Evolutionary conservation across 2,329 filamentous ascomycete genomes (phyloP).

Genomic region (Nemania diffusa): DNA sequence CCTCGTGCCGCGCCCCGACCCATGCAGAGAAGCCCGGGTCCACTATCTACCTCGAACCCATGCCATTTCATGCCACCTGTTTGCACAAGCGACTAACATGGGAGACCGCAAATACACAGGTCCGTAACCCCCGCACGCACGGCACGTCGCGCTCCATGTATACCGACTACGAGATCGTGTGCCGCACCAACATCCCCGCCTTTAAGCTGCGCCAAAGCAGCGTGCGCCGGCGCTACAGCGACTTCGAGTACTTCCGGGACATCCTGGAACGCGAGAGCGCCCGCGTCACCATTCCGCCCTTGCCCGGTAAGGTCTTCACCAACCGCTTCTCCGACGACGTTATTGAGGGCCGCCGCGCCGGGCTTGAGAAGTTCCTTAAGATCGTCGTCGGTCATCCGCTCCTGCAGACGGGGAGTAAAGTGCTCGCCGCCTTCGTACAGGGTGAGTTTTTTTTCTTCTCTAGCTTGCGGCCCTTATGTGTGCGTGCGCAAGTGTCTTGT

Average conservation of each 20-base stretch:
- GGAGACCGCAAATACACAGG: slow-evolving; percentile 60
- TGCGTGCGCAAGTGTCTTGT: not conserved
- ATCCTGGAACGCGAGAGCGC: slow-evolving; percentile 96
- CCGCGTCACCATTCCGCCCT: slow-evolving; percentile 91
- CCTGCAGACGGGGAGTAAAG: slow-evolving; percentile 96
- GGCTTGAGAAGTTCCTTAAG: slow-evolving; percentile 93
- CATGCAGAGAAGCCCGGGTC: too few relatives aligned
- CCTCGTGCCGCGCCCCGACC: not conserved
- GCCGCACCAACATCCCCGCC: slow-evolving; percentile 97
- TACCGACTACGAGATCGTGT: slow-evolving; percentile 98
- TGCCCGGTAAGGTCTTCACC: slow-evolving; percentile 97
- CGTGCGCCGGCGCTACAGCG: slow-evolving; percentile 93
- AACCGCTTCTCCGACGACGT: slow-evolving; percentile 98
- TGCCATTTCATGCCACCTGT: too few relatives aligned
- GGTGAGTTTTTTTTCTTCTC: slow-evolving; percentile 63
- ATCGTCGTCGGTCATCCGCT: slow-evolving; percentile 97
- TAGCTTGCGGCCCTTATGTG: not conserved
- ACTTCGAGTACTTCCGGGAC: slow-evolving; percentile 99
- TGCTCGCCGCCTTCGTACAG: slow-evolving; percentile 95
- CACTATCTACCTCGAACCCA: too few relatives aligned
- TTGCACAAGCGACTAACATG: slow-evolving; percentile 1
- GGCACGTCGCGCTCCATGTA: slow-evolving; percentile 97
- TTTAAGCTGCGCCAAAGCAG: slow-evolving; percentile 93
- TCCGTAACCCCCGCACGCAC: slow-evolving; percentile 92
- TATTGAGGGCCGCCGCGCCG: slow-evolving; percentile 92